phyloP scores from a whole-genome alignment of 2,329 filamentous ascomycete species.

The Coniella vitis region DNA sequence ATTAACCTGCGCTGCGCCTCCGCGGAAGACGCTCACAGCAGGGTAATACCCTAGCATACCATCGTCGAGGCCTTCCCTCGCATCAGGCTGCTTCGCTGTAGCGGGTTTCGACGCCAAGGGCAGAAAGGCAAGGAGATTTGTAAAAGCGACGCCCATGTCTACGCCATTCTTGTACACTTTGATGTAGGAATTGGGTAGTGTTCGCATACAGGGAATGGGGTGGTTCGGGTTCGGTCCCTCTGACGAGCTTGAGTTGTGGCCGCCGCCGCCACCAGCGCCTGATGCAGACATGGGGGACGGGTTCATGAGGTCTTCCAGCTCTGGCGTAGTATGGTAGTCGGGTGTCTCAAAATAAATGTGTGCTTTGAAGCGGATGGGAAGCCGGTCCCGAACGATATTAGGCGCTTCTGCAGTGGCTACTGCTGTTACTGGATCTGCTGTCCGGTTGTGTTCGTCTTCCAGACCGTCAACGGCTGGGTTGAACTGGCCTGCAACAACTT shows the following conservation, averaged over 20 bases:
- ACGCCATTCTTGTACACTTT: conserved; percentile 90
- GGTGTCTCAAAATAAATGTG: conserved; percentile 92
- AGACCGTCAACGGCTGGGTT: conserved; percentile 73
- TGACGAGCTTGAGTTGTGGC: conserved; percentile 31
- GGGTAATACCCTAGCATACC: conserved; percentile 95
- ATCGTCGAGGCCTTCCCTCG: conserved; percentile 83
- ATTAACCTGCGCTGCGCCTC: conserved; percentile 86
- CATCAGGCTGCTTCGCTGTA: conserved; percentile 54
- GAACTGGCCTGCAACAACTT: conserved; percentile 79
- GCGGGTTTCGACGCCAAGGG: conserved; percentile 78
- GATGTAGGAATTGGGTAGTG: conserved; percentile 78
- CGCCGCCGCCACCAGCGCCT: conserved; percentile 21
- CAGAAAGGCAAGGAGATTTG: conserved; percentile 80
- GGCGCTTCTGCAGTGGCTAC: conserved; percentile 45
- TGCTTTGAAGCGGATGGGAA: conserved; percentile 88
- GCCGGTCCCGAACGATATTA: conserved; percentile 90
- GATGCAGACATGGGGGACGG: conserved; percentile 47
- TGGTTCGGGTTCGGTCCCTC: conserved; percentile 67
- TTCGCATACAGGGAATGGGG: conserved; percentile 66
- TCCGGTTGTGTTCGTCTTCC: conserved; percentile 46
- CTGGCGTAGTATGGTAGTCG: conserved; percentile 80
- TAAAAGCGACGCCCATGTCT: conserved; percentile 79
- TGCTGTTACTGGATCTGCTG: no score
- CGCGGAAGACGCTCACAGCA: conserved; percentile 84
- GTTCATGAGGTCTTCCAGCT: conserved; percentile 79